phyloP scores from a whole-genome alignment of 2,329 filamentous ascomycete species.

The Colletotrichum truncatum region DNA sequence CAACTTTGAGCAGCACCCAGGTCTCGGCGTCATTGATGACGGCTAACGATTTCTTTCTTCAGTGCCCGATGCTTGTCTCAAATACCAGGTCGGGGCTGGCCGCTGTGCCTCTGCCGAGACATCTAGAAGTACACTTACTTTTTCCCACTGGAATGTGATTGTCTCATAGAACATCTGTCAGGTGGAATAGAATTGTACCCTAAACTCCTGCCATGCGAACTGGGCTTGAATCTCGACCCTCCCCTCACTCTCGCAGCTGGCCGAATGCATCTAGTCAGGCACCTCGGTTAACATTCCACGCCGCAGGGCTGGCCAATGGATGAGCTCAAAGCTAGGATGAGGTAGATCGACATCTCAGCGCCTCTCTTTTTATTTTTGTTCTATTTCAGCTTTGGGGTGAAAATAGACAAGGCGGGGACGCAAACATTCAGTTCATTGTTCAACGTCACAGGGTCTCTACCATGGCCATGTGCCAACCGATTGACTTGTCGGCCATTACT shows the following conservation, averaged over 20 bases:
- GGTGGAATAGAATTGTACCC: too few species aligned
- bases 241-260: too few species aligned
- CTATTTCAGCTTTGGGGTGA: not conserved
- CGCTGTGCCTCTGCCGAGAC: not conserved
- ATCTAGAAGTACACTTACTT: not conserved
- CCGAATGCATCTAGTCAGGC: not conserved
- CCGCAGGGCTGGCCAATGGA: too few species aligned
- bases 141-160: slow-evolving; percentile 20
- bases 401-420: not conserved
- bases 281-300: not conserved
- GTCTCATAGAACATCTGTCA: slow-evolving; percentile 3
- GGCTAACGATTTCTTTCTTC: too few species aligned
- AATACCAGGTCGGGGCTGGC: not conserved
- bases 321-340: too few species aligned
- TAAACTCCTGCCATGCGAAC: too few species aligned
- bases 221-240: too few species aligned
- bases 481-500: not conserved
- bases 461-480: not conserved
- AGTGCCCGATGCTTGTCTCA: not conserved
- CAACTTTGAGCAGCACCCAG: too few species aligned
- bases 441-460: not conserved
- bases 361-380: too few species aligned
- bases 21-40: too few species aligned
- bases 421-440: not conserved
- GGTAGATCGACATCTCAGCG: not conserved